Evolutionary conservation across 108 stramenopile genomes (phyloP).

Genomic region (Cyclotella kingstonii): DNA sequence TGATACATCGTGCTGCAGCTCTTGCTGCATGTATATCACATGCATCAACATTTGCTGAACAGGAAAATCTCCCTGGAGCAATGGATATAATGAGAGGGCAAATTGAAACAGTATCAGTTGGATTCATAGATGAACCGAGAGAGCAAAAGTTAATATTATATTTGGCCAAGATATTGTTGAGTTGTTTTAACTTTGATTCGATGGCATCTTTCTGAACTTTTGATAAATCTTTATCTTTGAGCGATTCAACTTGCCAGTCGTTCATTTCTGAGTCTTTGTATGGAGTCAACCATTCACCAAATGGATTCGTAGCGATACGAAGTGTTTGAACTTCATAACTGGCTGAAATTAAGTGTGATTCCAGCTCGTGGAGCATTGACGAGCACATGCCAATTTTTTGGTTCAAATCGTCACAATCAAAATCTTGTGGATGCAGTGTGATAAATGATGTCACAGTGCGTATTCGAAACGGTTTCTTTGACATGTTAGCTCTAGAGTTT

Average conservation of each 20-base stretch:
- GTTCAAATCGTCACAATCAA: constrained; percentile 13
- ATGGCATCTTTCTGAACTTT: constrained; percentile 1
- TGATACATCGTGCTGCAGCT: constrained; percentile 54
- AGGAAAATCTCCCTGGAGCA: constrained; percentile 53
- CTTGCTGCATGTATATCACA: constrained; percentile 42
- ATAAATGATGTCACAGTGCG: constrained; percentile 57
- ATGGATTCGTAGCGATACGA: constrained; percentile 86
- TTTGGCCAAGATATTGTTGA: constrained; percentile 42
- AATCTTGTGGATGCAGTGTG: constrained; percentile 35
- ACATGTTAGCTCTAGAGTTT: neutral
- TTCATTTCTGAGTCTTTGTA: neutral
- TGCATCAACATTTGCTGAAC: constrained; percentile 52
- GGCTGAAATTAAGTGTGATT: constrained; percentile 22
- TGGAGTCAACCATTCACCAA: constrained; percentile 67
- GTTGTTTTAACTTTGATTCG: constrained; percentile 20
- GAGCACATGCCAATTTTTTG: constrained; percentile 23
- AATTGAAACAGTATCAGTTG: constrained; percentile 30
- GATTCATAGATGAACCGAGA: constrained; percentile 60
- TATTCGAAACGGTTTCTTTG: constrained; percentile 33
- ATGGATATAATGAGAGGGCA: constrained; percentile 48
- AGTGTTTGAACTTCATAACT: constrained; percentile 80
- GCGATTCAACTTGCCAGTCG: neutral
- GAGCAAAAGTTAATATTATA: constrained; percentile 66
- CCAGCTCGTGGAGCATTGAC: constrained; percentile 16
- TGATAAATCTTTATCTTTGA: neutral